A percentile compares a stretch with the other conserved stretches of the same genome.
These are phyloP conservation scores for Populus alba DNA, from an alignment of 345 rosid genomes.

Conservation along the genomic window DNA sequence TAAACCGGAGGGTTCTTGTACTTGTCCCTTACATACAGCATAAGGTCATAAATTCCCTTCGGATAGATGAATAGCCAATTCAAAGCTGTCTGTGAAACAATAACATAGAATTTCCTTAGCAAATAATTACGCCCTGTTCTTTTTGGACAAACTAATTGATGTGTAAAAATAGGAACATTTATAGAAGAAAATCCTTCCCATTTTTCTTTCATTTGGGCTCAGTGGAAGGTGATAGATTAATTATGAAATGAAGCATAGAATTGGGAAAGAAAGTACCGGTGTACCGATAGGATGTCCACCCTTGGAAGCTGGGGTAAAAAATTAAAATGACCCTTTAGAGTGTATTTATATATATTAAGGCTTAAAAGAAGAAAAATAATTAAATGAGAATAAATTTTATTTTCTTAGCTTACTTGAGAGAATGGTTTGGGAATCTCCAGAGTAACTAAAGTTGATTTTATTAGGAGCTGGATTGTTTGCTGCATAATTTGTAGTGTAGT, in stretches of 20 bases:
- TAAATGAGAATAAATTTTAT: neutral
- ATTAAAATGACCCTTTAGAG: neutral
- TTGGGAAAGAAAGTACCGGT: constrained; percentile 17
- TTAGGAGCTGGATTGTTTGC: constrained; percentile 3
- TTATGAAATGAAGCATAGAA: neutral
- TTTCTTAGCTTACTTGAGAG: neutral
- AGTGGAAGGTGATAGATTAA: too few relatives aligned
- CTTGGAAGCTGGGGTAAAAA: constrained; percentile 25
- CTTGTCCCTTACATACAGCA: constrained; percentile 21
- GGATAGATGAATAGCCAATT: constrained; percentile 40
- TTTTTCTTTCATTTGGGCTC: neutral
- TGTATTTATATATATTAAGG: too few relatives aligned
- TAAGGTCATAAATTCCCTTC: constrained; percentile 27
- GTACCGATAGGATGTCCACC: constrained; percentile 38
- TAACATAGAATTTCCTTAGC: neutral
- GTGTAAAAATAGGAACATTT: too few relatives aligned
- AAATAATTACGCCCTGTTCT: too few relatives aligned
- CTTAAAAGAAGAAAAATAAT: too few relatives aligned
- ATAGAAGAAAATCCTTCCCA: too few relatives aligned
- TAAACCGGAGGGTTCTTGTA: constrained; percentile 33
- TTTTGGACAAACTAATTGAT: neutral
- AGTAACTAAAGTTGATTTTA: constrained; percentile 23
- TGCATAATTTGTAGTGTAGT: constrained; percentile 48
- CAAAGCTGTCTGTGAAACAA: constrained; percentile 26
- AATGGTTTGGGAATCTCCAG: constrained; percentile 25